These are phyloP conservation scores for Diaporthe amygdali DNA, from an alignment of 2,329 filamentous ascomycete species.

Conservation along the genomic window DNA sequence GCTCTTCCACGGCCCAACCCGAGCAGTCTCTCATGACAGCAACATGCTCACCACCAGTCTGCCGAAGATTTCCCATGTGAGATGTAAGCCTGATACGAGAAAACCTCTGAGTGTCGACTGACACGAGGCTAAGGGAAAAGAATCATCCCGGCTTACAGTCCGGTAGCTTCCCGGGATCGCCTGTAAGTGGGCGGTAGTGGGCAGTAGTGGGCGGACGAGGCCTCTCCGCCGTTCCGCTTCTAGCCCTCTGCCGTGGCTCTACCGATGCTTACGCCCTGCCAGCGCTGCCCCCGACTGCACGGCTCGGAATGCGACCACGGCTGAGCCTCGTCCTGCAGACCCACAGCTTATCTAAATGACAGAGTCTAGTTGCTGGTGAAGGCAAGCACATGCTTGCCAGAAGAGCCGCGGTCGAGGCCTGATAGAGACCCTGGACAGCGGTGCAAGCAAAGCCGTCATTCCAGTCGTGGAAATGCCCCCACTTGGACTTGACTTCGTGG, in stretches of 20 bases:
- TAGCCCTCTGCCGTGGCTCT: background rate
- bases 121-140: background rate
- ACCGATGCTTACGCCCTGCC: too few species aligned
- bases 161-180: background rate
- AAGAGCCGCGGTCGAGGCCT: background rate
- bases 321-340: background rate
- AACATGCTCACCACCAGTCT: background rate
- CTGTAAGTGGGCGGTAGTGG: background rate
- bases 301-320: slow-evolving; percentile 9
- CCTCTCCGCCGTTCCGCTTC: background rate
- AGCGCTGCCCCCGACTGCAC: background rate
- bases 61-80: slow-evolving; percentile 1
- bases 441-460: background rate
- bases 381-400: too few species aligned
- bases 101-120: background rate
- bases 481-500: background rate
- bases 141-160: background rate
- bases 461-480: slow-evolving; percentile 9
- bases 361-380: background rate
- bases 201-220: slow-evolving; percentile 13
- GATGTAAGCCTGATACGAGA: background rate
- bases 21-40: too few species aligned
- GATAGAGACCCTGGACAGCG: background rate
- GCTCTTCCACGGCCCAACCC: background rate
- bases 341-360: background rate